Evolutionary conservation across 2,329 filamentous ascomycete species (phyloP), one percentile per base, ranked within the genome.

Genomic region (Arthrinium puccinioides): DNA sequence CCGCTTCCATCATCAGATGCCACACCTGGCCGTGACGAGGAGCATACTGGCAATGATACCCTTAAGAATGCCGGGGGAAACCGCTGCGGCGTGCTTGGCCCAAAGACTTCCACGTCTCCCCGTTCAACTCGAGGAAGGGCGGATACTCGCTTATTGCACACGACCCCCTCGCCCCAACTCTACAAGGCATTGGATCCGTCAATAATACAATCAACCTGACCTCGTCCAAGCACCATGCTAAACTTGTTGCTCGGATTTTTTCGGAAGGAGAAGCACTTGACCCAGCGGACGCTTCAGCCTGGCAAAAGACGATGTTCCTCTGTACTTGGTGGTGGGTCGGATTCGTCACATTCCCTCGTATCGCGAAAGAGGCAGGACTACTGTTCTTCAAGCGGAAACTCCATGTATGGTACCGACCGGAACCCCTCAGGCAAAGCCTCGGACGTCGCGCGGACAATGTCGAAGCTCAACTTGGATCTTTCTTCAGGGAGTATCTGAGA

Each of bases 41-140:
- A 32, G 14, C 5, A 15, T 14, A n/a, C 20, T 16, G 31, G 20
- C 15, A 33, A 33, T 14, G 31, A 16, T 5, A 21, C 9, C 19
- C 11, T 33, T 11, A 23, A 15, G 16, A 13, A 30, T 13, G 15
- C n/a, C n/a, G n/a, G n/a, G n/a, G 37, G 9, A 43, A 39, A 24
- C 43, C 45, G 14, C 70, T 80, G 50, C 68, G 60, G 13, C 64
- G 70, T 15, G 60, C 61, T 0, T 84, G 78, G 75, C 56, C 62
- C 6, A 88, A 89, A 48, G 82, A 85, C 45, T 85, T 88, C 45
- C 83, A 87, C 51, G 80, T 87, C 14, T 87, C 82, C 2, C 80
- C 81, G 0, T 88, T 88, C 66, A 88, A 84, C 53, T 75, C 72
- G 6, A 66, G 71, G 21, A 70, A 72, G 36, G 74, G 74, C 3